Conservation (phyloP, 2,329 filamentous ascomycete genomes). For the Fusarium ramigenum region DNA sequence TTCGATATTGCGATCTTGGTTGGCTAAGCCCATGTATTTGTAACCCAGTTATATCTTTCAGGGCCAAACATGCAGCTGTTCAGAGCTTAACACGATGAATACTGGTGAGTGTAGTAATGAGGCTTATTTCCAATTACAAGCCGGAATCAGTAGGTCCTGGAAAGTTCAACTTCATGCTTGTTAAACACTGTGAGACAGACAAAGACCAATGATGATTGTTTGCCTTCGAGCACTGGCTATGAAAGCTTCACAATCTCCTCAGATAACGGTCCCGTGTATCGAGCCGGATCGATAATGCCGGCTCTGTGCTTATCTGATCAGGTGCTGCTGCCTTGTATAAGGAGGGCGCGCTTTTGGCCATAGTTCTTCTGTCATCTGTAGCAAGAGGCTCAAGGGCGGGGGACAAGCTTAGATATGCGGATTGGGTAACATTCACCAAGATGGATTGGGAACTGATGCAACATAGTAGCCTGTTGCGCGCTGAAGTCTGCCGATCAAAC, state of each 20-base stretch:
- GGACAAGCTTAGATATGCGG: rapidly evolving
- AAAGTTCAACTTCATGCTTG: not conserved
- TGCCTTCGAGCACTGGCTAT: rapidly evolving
- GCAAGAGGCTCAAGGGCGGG: too few relatives aligned
- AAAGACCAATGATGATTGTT: rapidly evolving
- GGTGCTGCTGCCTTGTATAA: too few relatives aligned
- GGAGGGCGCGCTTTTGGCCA: not conserved
- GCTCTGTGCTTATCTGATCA: too few relatives aligned
- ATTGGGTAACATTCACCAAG: not conserved
- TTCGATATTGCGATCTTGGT: too few relatives aligned
- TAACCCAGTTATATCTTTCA: not conserved
- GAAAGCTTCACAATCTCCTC: not conserved
- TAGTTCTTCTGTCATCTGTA: too few relatives aligned
- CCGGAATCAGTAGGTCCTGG: rapidly evolving
- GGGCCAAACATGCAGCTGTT: not conserved
- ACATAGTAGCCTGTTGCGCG: not conserved
- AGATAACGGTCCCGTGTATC: rapidly evolving
- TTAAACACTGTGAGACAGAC: rapidly evolving
- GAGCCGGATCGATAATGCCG: not conserved
- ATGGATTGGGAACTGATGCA: not conserved
- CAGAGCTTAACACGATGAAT: too few relatives aligned
- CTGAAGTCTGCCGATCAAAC: not conserved
- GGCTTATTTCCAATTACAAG: not conserved
- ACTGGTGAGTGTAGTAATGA: not conserved
- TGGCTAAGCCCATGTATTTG: rapidly evolving